Evolutionary conservation across 164 flowering plant genomes (phyloP).

Genomic region (Vitis labrusca): DNA sequence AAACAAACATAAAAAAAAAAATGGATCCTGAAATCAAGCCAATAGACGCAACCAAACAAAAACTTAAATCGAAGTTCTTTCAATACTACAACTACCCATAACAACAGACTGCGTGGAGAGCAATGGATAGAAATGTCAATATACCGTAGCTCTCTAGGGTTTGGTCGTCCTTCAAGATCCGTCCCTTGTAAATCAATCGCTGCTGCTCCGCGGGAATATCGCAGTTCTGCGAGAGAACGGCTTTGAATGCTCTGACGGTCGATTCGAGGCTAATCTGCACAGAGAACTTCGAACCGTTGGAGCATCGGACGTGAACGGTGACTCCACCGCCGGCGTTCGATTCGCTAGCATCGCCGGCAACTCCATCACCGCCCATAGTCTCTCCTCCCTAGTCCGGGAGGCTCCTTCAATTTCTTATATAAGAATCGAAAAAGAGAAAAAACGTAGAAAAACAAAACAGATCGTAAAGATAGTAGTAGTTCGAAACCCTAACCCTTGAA

Average conservation of each 20-base stretch:
- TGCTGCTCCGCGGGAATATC: conserved; percentile 60
- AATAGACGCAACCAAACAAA: too few species aligned
- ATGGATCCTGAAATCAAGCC: too few species aligned
- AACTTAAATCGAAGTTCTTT: too few species aligned
- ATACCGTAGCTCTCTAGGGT: conserved; percentile 62
- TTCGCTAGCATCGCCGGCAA: conserved; percentile 10
- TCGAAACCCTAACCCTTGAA: conserved; percentile 14
- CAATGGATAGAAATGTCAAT: neutral
- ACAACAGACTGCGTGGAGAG: too few species aligned
- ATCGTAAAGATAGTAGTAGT: too few species aligned
- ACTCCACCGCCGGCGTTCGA: conserved; percentile 31
- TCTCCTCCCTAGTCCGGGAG: conserved; percentile 4
- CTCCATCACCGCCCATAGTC: conserved; percentile 13
- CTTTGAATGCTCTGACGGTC: conserved; percentile 47
- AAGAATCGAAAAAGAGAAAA: neutral
- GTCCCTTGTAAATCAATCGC: conserved; percentile 73
- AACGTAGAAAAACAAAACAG: neutral
- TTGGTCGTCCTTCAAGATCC: conserved; percentile 72
- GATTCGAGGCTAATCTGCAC: conserved; percentile 42
- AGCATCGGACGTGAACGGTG: conserved; percentile 49
- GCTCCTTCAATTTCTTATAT: neutral
- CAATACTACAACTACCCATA: too few species aligned
- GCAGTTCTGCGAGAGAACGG: conserved; percentile 33
- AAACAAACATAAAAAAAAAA: too few species aligned
- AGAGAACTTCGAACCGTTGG: conserved; percentile 59